Evolutionary conservation across 2,329 filamentous ascomycete genomes (phyloP), one percentile per base, ranked within the genome.

Genomic region (Pseudogymnoascus sp.): DNA sequence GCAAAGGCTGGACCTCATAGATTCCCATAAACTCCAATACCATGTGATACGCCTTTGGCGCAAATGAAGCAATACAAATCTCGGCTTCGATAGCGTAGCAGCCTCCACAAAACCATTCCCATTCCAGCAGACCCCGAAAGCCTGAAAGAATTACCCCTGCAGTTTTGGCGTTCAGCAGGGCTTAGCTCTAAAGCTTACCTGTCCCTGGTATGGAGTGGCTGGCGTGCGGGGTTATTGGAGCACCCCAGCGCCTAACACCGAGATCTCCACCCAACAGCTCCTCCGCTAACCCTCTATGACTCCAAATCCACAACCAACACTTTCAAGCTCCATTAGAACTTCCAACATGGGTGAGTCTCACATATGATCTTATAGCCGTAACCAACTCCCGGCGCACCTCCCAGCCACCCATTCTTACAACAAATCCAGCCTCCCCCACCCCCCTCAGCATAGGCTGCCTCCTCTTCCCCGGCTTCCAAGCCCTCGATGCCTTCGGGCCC

Each of bases 401-500:
- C 1, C 16, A 21, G 5, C 43, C 21, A 54, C 23, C 14, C 13
- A 54, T 31, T 28, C 25, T 54, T 16, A 54, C 48, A 28, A 23
- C 7, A 6, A 6, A 2, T 25, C 23, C 48, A 54, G 48, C 48
- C 7, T 54, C 48, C 7, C 48, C 48, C 25, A 54, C 48, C 10
- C 57, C 57, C 3, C 57, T 37, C n/a, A 37, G 37, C 23, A 41
- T 66, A 25, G 67, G 67, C 25, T 57, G 69, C 25, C 31, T 75
- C 13, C 68, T 79, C 13, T 79, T 73, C 67, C 76, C 76, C 2
- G 76, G 76, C 34, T 78, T 78, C 67, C 75, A 79, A 69, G 74
- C 76, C 19, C 73, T 77, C 19, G 48, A 54, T 14, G 48, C 6
- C 25, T 54, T 54, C 14, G 48, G 48, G 14, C 48, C 48, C 6